Percentiles rank a stretch among this genome's conserved stretches.
These are phyloP conservation scores for Hyaloperonospora arabidopsidis DNA, from an alignment of 352 stramenopile species.

Conservation along the genomic window DNA sequence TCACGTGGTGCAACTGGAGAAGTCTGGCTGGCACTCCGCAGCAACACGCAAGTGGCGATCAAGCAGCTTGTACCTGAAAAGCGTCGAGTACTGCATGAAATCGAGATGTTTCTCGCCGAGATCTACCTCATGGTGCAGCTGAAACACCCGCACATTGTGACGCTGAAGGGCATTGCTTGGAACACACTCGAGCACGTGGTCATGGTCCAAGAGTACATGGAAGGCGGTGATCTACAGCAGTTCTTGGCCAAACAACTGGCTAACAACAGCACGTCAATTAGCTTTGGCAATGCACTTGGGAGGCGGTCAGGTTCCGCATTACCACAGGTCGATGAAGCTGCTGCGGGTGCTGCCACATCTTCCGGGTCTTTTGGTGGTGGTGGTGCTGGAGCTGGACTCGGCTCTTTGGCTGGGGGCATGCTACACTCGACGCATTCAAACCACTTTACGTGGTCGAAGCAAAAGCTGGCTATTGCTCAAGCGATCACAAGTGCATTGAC, in stretches of 20 bases:
- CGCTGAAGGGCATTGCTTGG: constrained; percentile 53
- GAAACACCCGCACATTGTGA: constrained; percentile 59
- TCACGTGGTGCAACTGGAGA: constrained; percentile 51
- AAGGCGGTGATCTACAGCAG: constrained; percentile 54
- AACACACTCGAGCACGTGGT: constrained; percentile 61
- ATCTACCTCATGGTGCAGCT: constrained; percentile 69
- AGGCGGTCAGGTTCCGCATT: constrained; percentile 17
- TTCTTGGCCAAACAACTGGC: constrained; percentile 32
- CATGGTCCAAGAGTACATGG: constrained; percentile 75
- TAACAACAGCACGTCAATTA: constrained; percentile 9
- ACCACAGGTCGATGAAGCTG: constrained; percentile 17
- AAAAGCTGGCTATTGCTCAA: constrained; percentile 50
- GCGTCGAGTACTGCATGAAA: constrained; percentile 44
- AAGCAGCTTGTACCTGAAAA: constrained; percentile 60
- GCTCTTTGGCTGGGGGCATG: constrained; percentile 10
- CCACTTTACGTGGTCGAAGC: constrained; percentile 44
- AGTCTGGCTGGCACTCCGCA: constrained; percentile 61
- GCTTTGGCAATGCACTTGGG: constrained; percentile 6
- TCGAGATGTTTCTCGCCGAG: constrained; percentile 68
- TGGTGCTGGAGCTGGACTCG: background rate
- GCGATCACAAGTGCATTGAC: constrained; percentile 53
- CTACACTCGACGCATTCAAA: constrained; percentile 16
- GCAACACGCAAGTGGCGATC: constrained; percentile 41
- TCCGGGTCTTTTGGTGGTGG: constrained; percentile 16
- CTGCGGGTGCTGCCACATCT: constrained; percentile 11